Evolutionary conservation across 1,284 basidiomycete genomes (phyloP).

Genomic region (Ceraceosorus guamensis): DNA sequence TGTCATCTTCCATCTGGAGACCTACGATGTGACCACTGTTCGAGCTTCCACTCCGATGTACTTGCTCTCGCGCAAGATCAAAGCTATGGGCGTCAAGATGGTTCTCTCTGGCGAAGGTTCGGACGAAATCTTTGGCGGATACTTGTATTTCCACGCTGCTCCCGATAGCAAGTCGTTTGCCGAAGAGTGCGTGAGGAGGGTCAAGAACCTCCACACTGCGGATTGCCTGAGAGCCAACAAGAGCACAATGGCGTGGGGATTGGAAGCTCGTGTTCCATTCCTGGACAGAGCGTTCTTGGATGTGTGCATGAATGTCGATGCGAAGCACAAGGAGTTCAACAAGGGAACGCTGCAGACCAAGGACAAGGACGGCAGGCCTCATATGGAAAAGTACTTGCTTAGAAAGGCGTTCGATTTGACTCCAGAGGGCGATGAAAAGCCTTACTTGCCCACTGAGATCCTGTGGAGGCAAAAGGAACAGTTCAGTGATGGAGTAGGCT

Average conservation of each 20-base stretch:
- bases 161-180: constrained; percentile 84
- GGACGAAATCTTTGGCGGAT: constrained; percentile 97
- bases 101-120: constrained; percentile 95
- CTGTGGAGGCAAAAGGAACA: constrained; percentile 99
- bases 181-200: constrained; percentile 87
- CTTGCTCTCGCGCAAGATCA: constrained; percentile 93
- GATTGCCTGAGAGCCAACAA: constrained; percentile 99
- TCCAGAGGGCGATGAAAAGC: constrained; percentile 67
- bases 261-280: constrained; percentile 98
- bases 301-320: constrained; percentile 81
- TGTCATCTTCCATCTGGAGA: constrained; percentile 97
- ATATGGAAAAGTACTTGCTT: constrained; percentile 69
- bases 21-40: constrained; percentile 97
- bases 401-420: constrained; percentile 89
- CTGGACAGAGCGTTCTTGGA: constrained; percentile 95
- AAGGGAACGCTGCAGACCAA: constrained; percentile 69
- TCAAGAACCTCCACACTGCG: constrained; percentile 95
- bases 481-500: constrained; percentile 98
- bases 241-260: constrained; percentile 99
- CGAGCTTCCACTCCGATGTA: constrained; percentile 97
- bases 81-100: constrained; percentile 99
- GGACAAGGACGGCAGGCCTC: constrained; percentile 54
- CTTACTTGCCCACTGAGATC: constrained; percentile 88
- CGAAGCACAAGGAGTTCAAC: constrained; percentile 80
- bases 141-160: constrained; percentile 99